Evolutionary conservation across 345 rosid genomes (phyloP), one percentile per base, ranked within the genome.

Genomic region (Salix koriyanagi): DNA sequence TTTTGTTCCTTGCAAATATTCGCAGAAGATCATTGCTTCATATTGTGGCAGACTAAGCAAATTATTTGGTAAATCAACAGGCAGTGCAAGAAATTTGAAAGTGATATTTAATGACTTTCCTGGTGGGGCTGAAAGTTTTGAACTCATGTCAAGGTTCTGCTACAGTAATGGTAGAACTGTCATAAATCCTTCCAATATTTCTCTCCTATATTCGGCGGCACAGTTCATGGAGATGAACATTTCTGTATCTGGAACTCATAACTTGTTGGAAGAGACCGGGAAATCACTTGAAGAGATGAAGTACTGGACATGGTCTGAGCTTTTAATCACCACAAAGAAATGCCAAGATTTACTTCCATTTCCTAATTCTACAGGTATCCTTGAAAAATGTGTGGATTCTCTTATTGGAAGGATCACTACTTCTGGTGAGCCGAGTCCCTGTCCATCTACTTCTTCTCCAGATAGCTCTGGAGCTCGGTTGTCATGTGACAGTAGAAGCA

Each of bases 71-170:
- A 90, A 86, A 82, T 89, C 94, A 61, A 78, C 82, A 14, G 72
- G 75, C 56, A 70, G 85, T 41, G 52, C 77, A 66, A 79, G 86
- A 61, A 81, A 81, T 75, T 83, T 89, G 50, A 96, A 93, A 76
- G 89, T 96, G 72, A 84, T 96, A 79, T 92, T 96, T 66, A 85
- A 89, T 74, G 99, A 92, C 65, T 96, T 96, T 70, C 98, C 99
- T 0, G 98, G 97, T 44, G 98, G 98, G 36, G 72, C 92, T 0
- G 89, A 85, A 76, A 76, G 89, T 80, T 93, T 96, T 73, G 96
- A 93, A 87, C 89, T 92, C 66, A 64, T 91, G 12, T 88, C 89
- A 39, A 86, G 91, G 76, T 96, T 93, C 87, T 96, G 97, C 77
- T 93, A 96, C 90, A 90, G 75, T 67, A 87, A 82, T 13, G 92